Evolutionary conservation across 2,329 filamentous ascomycete genomes (phyloP).

Genomic region (Coleophoma crateriformis): DNA sequence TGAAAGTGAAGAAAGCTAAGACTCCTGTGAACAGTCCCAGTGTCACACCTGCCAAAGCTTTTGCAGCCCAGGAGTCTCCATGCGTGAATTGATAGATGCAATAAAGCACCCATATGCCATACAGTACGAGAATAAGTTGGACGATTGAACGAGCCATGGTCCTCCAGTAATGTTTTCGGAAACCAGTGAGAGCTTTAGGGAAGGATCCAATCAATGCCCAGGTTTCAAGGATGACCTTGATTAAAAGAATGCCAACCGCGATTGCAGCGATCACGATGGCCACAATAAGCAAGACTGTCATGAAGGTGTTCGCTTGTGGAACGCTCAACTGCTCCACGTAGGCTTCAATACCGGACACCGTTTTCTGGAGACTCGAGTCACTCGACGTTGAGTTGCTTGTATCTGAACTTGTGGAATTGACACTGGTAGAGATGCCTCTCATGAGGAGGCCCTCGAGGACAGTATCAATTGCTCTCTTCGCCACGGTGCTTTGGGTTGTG

Average conservation of each 20-base stretch:
- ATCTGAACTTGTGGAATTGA: constrained; percentile 30
- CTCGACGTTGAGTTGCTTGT: constrained; percentile 5
- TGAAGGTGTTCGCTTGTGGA: constrained; percentile 87
- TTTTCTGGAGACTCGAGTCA: constrained; percentile 33
- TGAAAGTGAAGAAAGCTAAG: constrained; percentile 77
- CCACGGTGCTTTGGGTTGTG: constrained; percentile 48
- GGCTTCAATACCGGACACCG: constrained; percentile 71
- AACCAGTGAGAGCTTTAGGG: constrained; percentile 71
- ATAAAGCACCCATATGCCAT: constrained; percentile 92
- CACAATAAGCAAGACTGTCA: constrained; percentile 87
- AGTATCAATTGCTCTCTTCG: constrained; percentile 48
- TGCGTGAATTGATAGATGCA: constrained; percentile 93
- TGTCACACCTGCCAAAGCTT: constrained; percentile 75
- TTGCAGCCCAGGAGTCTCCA: constrained; percentile 92
- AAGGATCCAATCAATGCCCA: constrained; percentile 91
- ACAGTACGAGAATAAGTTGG: constrained; percentile 82
- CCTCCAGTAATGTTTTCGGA: constrained; percentile 96
- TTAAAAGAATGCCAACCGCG: constrained; percentile 76
- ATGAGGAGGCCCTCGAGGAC: constrained; percentile 40
- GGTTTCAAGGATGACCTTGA: constrained; percentile 85
- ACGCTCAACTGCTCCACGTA: constrained; percentile 82
- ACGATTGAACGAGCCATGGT: constrained; percentile 85
- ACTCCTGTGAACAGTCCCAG: constrained; percentile 75
- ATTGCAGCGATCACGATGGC: constrained; percentile 82
- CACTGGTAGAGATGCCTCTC: constrained; percentile 46